Evolutionary conservation across 192 early-diverging fungal species (phyloP), one percentile per base, ranked within the genome.

Genomic region (Glomus cerebriforme): DNA sequence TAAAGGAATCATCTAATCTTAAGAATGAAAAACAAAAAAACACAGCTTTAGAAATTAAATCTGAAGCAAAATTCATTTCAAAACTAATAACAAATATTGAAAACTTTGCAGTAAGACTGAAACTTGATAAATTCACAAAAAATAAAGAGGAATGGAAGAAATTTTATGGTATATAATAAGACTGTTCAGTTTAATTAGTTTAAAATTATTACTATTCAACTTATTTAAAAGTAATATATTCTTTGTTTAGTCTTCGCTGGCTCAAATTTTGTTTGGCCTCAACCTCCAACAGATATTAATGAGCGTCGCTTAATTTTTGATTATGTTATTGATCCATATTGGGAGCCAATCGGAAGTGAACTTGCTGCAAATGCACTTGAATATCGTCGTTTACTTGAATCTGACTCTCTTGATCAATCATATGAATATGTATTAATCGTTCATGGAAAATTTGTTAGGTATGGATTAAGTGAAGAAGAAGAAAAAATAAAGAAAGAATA

Each of bases 1-100:
- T 74, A 49, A 74, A 74, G 45, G 72, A 74, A 47, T 74, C 73
- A 74, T 74, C 31, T 74, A 58, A 74, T 17, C 73, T 74, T n/a
- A 74, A 74, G 35, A 24, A 59, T 74, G 73, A 60, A 9, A 74
- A 74, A 74, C 58, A 74, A 60, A 60, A 60, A n/a, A 60, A 60
- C 31, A 74, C n/a, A 74, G 37, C 58, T 29, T 62, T 59, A 75
- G 73, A 75, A 74, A 74, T 26, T 74, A 58, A 74, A 27, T 74
- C 7, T 15, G 54, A 59, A 74, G 54, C 39, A 1, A 15, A 74
- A 74, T 74, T 74, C 12, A 74, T 26, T 74, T 74, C 19, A 74
- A 74, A 74, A 13, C 54, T 19, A 26, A 47, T 60, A 75, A 62
- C 73, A 60, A 75, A 75, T 63, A 19, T 26, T 66, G 17, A 66